A percentile compares a stretch with the other conserved stretches of the same genome.
Evolutionary conservation across 306 rosid species (phyloP).

Genomic region (Prunus salicina): DNA sequence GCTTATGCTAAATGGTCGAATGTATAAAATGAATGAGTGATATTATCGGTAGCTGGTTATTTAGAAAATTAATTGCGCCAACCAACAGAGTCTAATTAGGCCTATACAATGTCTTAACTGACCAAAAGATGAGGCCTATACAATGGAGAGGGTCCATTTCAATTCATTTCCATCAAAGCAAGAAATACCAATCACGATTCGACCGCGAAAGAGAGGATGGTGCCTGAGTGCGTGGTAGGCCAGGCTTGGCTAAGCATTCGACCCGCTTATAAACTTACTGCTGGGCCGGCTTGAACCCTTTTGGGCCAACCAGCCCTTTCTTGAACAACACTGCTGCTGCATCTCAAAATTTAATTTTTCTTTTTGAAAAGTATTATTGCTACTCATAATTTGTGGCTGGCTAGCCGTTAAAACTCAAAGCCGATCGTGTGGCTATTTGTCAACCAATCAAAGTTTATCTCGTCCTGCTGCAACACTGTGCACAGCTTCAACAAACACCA

Average conservation of each 20-base stretch:
- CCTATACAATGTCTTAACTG: too few species aligned
- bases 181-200: too few species aligned
- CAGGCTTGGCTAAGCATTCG: background rate
- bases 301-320: background rate
- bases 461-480: conserved; percentile 1
- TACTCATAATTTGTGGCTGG: background rate
- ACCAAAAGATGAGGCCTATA: too few species aligned
- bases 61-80: background rate
- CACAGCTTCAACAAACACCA: background rate
- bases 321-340: background rate
- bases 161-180: too few species aligned
- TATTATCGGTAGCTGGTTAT: background rate
- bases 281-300: background rate
- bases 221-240: background rate
- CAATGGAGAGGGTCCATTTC: too few species aligned
- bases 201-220: too few species aligned
- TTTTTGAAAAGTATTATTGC: too few species aligned
- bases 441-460: conserved; percentile 37
- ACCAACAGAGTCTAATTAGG: too few species aligned
- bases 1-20: background rate
- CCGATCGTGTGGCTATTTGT: conserved; percentile 35
- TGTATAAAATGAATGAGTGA: background rate
- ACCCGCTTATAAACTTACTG: background rate
- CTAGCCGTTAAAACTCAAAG: background rate
- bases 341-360: too few species aligned